A percentile compares a stretch with the other conserved stretches of the same genome.
These are phyloP conservation scores for Lipomyces spencermartinsiae DNA, from an alignment of 805 yeast genomes.

Conservation along the genomic window DNA sequence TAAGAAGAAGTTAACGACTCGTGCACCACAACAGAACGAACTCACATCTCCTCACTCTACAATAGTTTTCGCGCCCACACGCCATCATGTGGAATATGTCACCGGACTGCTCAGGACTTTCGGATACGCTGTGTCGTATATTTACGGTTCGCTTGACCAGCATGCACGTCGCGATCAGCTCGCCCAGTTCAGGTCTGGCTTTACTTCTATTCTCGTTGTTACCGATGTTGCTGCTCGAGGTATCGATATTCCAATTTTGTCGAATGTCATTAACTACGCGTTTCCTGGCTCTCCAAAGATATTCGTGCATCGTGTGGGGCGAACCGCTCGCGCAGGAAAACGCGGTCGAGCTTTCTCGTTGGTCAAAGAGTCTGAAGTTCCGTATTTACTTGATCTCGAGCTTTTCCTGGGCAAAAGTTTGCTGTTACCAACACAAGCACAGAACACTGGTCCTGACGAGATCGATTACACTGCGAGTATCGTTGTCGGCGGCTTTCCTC, in stretches of 20 bases:
- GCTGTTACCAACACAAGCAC: conserved; percentile 55
- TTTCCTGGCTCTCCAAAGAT: conserved; percentile 92
- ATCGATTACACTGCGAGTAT: conserved; percentile 79
- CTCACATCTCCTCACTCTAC: conserved; percentile 87
- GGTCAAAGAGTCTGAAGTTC: conserved; percentile 82
- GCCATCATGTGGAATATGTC: conserved; percentile 96
- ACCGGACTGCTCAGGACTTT: conserved; percentile 70
- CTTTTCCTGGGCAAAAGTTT: conserved; percentile 85
- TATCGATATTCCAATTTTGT: conserved; percentile 91
- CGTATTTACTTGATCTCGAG: conserved; percentile 89
- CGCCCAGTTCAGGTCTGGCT: conserved; percentile 81
- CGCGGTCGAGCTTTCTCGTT: conserved; percentile 97
- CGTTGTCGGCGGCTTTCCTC: conserved; percentile 83
- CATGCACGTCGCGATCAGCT: conserved; percentile 91
- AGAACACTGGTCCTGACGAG: conserved; percentile 50
- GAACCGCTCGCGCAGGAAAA: conserved; percentile 99
- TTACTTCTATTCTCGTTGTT: conserved; percentile 86
- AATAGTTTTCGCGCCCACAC: conserved; percentile 92
- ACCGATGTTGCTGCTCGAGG: conserved; percentile 81
- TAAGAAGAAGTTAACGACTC: conserved; percentile 44
- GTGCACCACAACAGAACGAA: conserved; percentile 79
- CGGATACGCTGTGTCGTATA: conserved; percentile 86
- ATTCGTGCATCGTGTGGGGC: conserved; percentile 96
- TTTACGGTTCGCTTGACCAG: conserved; percentile 95
- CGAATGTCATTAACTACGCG: conserved; percentile 91